These are phyloP conservation scores for Serendipita sp. DNA, from an alignment of 768 basidiomycete genomes.

Conservation along the genomic window DNA sequence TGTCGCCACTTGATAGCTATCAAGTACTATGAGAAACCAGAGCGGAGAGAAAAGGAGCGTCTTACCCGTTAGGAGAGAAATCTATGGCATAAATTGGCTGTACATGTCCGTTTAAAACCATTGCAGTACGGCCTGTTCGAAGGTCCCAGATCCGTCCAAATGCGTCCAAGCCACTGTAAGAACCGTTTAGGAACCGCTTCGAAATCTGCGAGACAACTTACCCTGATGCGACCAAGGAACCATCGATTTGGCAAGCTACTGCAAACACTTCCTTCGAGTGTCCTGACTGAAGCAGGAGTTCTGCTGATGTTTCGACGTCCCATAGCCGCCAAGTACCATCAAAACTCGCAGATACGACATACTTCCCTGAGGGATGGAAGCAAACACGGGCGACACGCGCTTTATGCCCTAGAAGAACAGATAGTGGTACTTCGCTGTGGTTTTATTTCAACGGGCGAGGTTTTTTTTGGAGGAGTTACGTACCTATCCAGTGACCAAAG, in stretches of 20 bases:
- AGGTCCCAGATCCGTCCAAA: conserved; percentile 97
- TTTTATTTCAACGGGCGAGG: neutral
- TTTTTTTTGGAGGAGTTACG: conserved; percentile 10
- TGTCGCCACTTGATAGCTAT: conserved; percentile 90
- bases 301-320: conserved; percentile 72
- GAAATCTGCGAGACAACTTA: conserved; percentile 22
- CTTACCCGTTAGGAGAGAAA: conserved; percentile 92
- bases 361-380: conserved; percentile 91
- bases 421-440: conserved; percentile 66
- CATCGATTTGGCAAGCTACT: conserved; percentile 92
- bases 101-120: conserved; percentile 95
- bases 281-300: conserved; percentile 83
- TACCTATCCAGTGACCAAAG: conserved; percentile 83
- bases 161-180: conserved; percentile 74
- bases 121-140: conserved; percentile 85
- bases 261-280: conserved; percentile 95
- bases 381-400: conserved; percentile 85
- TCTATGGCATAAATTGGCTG: conserved; percentile 80
- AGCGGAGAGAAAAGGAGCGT: conserved; percentile 10
- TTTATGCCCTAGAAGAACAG: conserved; percentile 74
- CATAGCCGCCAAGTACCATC: conserved; percentile 96
- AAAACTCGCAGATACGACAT: conserved; percentile 87
- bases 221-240: conserved; percentile 86
- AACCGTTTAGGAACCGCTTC: neutral
- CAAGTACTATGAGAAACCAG: conserved; percentile 8